These are phyloP conservation scores for Tranzscheliella williamsii DNA, from an alignment of 1,284 basidiomycete species.

Conservation along the genomic window DNA sequence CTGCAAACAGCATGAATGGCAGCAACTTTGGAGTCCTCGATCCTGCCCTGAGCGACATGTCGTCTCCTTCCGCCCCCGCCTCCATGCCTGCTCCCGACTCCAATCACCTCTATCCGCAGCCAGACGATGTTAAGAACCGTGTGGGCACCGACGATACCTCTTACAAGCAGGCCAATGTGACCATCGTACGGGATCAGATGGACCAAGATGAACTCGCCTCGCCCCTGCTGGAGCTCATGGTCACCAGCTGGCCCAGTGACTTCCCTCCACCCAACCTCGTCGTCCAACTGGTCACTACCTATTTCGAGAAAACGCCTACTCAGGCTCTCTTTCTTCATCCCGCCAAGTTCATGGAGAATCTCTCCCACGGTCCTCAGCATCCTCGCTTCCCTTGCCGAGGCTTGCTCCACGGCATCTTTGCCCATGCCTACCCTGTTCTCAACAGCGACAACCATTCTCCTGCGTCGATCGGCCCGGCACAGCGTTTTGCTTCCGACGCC, in stretches of 20 bases:
- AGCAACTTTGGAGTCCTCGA: slow-evolving; percentile 28
- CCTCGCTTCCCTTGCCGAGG: slow-evolving; percentile 39
- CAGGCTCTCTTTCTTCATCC: slow-evolving; percentile 42
- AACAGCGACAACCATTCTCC: not conserved
- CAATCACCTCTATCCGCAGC: slow-evolving; percentile 4
- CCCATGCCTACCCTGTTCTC: slow-evolving; percentile 23
- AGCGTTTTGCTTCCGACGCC: slow-evolving; percentile 15
- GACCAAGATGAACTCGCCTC: slow-evolving; percentile 23
- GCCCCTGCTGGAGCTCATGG: slow-evolving; percentile 40
- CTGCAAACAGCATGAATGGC: slow-evolving; percentile 13
- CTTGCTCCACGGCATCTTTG: slow-evolving; percentile 47
- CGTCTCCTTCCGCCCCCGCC: not conserved
- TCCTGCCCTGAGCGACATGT: slow-evolving; percentile 19
- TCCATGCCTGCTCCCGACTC: not conserved
- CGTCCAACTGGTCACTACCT: slow-evolving; percentile 35
- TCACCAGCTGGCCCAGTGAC: slow-evolving; percentile 47
- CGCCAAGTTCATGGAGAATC: slow-evolving; percentile 33
- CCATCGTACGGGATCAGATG: slow-evolving; percentile 29
- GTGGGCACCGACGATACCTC: slow-evolving; percentile 10
- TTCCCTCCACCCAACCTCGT: slow-evolving; percentile 46
- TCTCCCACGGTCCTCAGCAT: slow-evolving; percentile 37
- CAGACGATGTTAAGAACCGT: slow-evolving; percentile 17
- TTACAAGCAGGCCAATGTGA: slow-evolving; percentile 36
- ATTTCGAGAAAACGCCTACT: slow-evolving; percentile 27
- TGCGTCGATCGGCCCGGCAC: slow-evolving; percentile 3